These are phyloP conservation scores for Populus alba DNA, from an alignment of 345 rosid species.

Conservation along the genomic window DNA sequence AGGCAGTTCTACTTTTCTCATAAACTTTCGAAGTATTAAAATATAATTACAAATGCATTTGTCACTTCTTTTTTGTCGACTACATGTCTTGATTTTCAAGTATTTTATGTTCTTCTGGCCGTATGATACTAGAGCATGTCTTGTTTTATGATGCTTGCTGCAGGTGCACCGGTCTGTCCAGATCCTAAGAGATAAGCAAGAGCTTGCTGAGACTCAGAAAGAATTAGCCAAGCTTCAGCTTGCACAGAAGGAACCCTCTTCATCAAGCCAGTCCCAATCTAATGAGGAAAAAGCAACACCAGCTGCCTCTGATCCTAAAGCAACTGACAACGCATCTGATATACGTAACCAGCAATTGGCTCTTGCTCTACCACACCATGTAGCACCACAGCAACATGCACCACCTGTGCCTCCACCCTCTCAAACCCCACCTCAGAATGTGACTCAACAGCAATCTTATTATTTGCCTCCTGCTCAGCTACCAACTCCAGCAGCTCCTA, in stretches of 20 bases:
- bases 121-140: conserved; percentile 6
- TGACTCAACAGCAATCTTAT: conserved; percentile 66
- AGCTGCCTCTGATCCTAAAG: conserved; percentile 59
- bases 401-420: conserved; percentile 39
- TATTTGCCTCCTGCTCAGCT: conserved; percentile 59
- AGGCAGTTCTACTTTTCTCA: background rate
- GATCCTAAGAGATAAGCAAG: conserved; percentile 97
- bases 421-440: conserved; percentile 50
- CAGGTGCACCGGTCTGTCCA: conserved; percentile 99
- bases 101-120: background rate
- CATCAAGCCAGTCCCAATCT: conserved; percentile 61
- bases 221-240: conserved; percentile 90
- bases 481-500: conserved; percentile 43
- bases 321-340: conserved; percentile 55
- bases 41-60: background rate
- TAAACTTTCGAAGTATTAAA: background rate
- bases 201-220: conserved; percentile 89
- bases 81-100: background rate
- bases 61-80: background rate
- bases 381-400: conserved; percentile 62
- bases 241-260: conserved; percentile 76
- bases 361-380: conserved; percentile 85
- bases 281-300: conserved; percentile 66
- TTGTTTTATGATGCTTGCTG: conserved; percentile 15
- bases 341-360: conserved; percentile 77